phyloP scores from a whole-genome alignment of 2,329 filamentous ascomycete species.

The Achaetomium macrosporum region DNA sequence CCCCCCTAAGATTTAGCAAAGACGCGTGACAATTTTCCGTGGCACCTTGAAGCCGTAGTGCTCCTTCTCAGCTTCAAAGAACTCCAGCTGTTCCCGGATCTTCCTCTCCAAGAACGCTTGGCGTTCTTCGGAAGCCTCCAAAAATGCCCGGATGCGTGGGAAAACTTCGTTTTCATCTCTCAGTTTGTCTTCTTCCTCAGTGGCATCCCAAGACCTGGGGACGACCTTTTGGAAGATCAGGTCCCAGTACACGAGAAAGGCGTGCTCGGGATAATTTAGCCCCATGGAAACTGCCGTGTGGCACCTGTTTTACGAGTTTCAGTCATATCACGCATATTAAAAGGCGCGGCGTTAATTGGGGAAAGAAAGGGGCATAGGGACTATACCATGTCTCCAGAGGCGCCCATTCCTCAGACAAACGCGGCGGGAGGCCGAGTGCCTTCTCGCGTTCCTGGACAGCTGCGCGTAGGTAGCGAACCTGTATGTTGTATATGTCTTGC shows the following conservation, averaged over 20 bases:
- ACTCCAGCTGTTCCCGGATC: constrained; percentile 3
- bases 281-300: background rate
- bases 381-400: constrained; percentile 1
- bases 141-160: background rate
- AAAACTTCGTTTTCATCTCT: background rate
- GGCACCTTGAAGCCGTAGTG: constrained; percentile 1
- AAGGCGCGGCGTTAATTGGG: background rate
- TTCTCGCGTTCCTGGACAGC: constrained; percentile 5
- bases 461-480: background rate
- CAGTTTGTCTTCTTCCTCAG: background rate
- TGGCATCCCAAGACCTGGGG: background rate
- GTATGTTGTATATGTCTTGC: background rate
- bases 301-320: background rate
- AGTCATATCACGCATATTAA: background rate
- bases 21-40: background rate
- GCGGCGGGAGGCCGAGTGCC: background rate
- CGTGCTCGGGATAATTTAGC: constrained; percentile 2
- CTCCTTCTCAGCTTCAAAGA: constrained; percentile 4
- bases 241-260: background rate
- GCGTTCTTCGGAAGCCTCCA: constrained; percentile 5
- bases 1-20: no score
- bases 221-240: background rate
- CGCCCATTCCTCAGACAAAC: constrained; percentile 1
- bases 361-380: background rate
- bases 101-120: constrained; percentile 2